Evolutionary conservation across 2,329 filamentous ascomycete genomes (phyloP).

Genomic region (Xylariaceae sp.): DNA sequence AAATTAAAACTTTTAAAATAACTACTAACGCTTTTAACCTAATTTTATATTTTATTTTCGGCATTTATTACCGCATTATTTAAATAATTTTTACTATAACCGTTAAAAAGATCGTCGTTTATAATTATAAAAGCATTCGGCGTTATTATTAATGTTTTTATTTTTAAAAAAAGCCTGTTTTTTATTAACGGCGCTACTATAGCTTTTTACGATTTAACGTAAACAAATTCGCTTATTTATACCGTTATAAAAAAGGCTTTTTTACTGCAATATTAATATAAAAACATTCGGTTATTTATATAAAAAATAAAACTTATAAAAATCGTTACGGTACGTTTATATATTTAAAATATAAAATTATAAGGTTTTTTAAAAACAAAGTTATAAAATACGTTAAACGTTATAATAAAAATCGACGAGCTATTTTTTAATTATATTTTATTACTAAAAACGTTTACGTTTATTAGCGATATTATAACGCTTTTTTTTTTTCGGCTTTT

Average conservation of each 20-base stretch:
- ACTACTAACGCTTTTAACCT: background rate
- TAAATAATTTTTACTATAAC: background rate
- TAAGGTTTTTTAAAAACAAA: background rate
- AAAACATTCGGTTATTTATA: background rate
- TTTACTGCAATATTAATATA: background rate
- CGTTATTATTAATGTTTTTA: background rate
- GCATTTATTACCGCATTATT: background rate
- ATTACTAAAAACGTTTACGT: no score
- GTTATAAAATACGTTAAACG: background rate
- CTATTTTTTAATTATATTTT: background rate
- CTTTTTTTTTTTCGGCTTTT: background rate
- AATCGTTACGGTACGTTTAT: background rate
- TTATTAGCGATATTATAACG: background rate
- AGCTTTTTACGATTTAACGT: background rate
- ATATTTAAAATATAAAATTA: background rate
- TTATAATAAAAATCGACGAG: background rate
- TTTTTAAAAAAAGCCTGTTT: background rate
- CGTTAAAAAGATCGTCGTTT: background rate
- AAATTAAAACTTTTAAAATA: background rate
- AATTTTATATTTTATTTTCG: background rate
- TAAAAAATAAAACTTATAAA: background rate
- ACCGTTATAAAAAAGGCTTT: background rate
- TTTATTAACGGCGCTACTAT: background rate
- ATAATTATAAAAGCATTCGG: background rate
- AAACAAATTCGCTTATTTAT: background rate